Conservation (phyloP, 768 basidiomycete species). For the Pleurotus salmoneostramineus region DNA sequence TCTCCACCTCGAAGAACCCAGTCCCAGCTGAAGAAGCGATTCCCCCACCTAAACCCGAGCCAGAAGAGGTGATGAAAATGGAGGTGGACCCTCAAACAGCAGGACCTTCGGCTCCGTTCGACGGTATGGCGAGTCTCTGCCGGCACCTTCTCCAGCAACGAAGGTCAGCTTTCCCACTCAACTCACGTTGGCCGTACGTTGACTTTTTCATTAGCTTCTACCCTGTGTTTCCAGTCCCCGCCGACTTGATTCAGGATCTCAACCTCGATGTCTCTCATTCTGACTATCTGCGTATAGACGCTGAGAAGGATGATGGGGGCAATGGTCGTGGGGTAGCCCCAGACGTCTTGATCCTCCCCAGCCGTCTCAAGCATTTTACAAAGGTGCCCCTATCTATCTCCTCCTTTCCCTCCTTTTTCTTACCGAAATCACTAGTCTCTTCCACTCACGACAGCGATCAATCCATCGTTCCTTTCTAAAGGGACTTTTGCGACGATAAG, state of each 20-base stretch:
- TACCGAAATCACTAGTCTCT: slow-evolving; percentile 42
- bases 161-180: slow-evolving; percentile 46
- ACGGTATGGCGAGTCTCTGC: slow-evolving; percentile 75
- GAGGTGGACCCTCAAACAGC: slow-evolving; percentile 44
- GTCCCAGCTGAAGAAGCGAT: not conserved
- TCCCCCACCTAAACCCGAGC: not conserved
- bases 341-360: slow-evolving; percentile 84
- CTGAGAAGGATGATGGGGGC: slow-evolving; percentile 25
- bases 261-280: slow-evolving; percentile 89
- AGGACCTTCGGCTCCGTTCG: slow-evolving; percentile 46
- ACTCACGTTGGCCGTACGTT: not conserved
- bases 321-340: slow-evolving; percentile 47
- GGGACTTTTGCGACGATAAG: slow-evolving; percentile 48
- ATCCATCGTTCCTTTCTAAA: slow-evolving; percentile 77
- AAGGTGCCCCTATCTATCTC: slow-evolving; percentile 48
- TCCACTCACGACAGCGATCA: slow-evolving; percentile 74
- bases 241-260: slow-evolving; percentile 70
- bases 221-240: slow-evolving; percentile 86
- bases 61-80: not conserved
- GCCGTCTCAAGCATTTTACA: slow-evolving; percentile 83
- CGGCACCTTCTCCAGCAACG: slow-evolving; percentile 84
- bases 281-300: slow-evolving; percentile 33
- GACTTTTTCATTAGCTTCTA: slow-evolving; percentile 67
- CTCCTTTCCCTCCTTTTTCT: not conserved
- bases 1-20: not conserved